phyloP scores from a whole-genome alignment of 768 basidiomycete genomes.

The Russula foetens region DNA sequence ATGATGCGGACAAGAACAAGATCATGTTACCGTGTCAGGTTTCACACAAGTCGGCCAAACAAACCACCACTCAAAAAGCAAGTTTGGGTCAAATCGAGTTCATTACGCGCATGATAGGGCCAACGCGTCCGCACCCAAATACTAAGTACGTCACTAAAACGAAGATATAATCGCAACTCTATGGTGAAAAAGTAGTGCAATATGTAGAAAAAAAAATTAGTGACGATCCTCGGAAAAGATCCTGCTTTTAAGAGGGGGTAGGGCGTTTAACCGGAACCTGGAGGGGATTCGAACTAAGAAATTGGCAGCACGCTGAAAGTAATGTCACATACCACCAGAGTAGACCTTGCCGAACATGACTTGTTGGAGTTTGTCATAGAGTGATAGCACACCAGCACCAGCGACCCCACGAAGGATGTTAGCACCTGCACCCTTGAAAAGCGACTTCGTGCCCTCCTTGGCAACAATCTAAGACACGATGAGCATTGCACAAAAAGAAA shows the following conservation, averaged over 20 bases:
- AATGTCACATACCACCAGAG: slow-evolving; percentile 70
- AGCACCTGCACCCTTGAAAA: slow-evolving; percentile 99
- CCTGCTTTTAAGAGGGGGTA: slow-evolving; percentile 18
- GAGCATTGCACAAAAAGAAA: not conserved
- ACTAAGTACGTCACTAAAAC: slow-evolving; percentile 20
- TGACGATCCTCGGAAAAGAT: slow-evolving; percentile 19
- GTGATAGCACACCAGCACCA: slow-evolving; percentile 97
- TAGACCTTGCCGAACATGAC: slow-evolving; percentile 99
- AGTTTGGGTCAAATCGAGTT: slow-evolving; percentile 1
- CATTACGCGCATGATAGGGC: slow-evolving; percentile 6
- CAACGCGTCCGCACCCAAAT: slow-evolving; percentile 20
- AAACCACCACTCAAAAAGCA: not conserved
- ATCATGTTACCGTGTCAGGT: not conserved
- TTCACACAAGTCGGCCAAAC: not conserved
- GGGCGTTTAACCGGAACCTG: slow-evolving; percentile 37
- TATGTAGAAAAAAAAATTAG: slow-evolving; percentile 26
- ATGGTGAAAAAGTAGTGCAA: slow-evolving; percentile 26
- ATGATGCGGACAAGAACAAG: no score
- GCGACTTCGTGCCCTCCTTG: slow-evolving; percentile 91
- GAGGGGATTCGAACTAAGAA: not conserved
- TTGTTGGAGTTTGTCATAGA: slow-evolving; percentile 98
- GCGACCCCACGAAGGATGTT: slow-evolving; percentile 95
- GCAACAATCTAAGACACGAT: slow-evolving; percentile 50
- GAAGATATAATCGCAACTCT: slow-evolving; percentile 30
- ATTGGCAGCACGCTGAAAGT: not conserved